These are phyloP conservation scores for Dioscorea cayenensis DNA, from an alignment of 116 monocot genomes.

Conservation along the genomic window DNA sequence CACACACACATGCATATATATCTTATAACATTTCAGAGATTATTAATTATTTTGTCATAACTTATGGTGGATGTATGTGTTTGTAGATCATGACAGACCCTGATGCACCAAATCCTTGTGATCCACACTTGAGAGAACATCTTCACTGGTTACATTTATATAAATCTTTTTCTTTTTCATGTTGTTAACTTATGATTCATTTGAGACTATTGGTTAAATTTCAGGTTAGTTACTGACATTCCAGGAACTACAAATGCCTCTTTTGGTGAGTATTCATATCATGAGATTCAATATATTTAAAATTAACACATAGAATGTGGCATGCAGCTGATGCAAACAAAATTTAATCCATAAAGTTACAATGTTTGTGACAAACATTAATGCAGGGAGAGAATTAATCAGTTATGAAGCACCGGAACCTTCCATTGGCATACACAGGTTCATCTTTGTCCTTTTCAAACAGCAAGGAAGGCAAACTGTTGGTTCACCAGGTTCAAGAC, in stretches of 20 bases:
- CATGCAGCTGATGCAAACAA: no score
- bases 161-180: no score
- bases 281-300: background rate
- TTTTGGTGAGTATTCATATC: constrained; percentile 36
- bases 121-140: constrained; percentile 51
- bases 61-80: background rate
- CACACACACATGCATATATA: background rate
- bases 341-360: no score
- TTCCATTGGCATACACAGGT: constrained; percentile 44
- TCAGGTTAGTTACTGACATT: constrained; percentile 63
- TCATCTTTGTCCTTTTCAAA: constrained; percentile 38
- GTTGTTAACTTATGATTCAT: no score
- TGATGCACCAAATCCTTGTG: constrained; percentile 54
- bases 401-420: constrained; percentile 43
- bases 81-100: constrained; percentile 52
- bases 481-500: constrained; percentile 16
- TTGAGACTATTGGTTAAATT: background rate
- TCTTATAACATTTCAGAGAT: background rate
- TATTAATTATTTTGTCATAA: background rate
- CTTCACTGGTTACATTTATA: constrained; percentile 41
- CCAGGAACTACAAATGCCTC: constrained; percentile 51
- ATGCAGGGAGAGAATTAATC: constrained; percentile 31
- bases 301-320: no score
- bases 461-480: constrained; percentile 31
- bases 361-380: background rate